A percentile compares a stretch with the other conserved stretches of the same genome.
These are phyloP conservation scores for Biscutella laevigata DNA, from an alignment of 441 rosid species.

Conservation along the genomic window DNA sequence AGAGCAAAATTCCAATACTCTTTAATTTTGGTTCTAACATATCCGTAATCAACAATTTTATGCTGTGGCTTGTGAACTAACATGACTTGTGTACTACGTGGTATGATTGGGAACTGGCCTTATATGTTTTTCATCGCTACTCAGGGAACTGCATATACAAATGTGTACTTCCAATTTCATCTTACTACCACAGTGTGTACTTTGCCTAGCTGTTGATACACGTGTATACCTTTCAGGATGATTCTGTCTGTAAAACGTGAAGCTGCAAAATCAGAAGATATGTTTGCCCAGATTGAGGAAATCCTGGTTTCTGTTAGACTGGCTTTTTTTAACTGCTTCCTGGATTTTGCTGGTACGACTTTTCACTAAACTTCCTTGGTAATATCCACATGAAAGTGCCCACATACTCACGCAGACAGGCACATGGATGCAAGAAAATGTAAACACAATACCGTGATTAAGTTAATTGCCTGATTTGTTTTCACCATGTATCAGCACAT, in stretches of 20 bases:
- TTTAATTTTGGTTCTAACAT: background rate
- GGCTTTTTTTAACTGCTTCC: slow-evolving; percentile 85
- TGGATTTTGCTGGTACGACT: slow-evolving; percentile 86
- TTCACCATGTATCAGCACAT: slow-evolving; percentile 43
- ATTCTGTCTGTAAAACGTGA: slow-evolving; percentile 68
- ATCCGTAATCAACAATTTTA: background rate
- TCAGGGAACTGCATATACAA: background rate
- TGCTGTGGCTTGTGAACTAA: background rate
- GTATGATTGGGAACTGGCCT: background rate
- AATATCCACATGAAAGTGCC: background rate
- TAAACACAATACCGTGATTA: background rate
- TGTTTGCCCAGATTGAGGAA: slow-evolving; percentile 71
- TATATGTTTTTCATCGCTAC: background rate
- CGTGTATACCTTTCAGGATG: slow-evolving; percentile 50
- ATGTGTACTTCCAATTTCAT: background rate
- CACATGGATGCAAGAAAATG: background rate
- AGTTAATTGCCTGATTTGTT: background rate
- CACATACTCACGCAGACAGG: background rate
- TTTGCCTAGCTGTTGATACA: background rate
- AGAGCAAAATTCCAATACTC: background rate
- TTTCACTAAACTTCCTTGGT: background rate
- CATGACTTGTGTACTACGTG: slow-evolving; percentile 1
- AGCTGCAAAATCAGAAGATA: slow-evolving; percentile 75
- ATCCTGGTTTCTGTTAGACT: slow-evolving; percentile 83
- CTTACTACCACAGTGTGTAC: background rate